Base-by-base conservation (phyloP, 2,329 filamentous ascomycete genomes). In the Trichophyton mentagrophytes region DNA sequence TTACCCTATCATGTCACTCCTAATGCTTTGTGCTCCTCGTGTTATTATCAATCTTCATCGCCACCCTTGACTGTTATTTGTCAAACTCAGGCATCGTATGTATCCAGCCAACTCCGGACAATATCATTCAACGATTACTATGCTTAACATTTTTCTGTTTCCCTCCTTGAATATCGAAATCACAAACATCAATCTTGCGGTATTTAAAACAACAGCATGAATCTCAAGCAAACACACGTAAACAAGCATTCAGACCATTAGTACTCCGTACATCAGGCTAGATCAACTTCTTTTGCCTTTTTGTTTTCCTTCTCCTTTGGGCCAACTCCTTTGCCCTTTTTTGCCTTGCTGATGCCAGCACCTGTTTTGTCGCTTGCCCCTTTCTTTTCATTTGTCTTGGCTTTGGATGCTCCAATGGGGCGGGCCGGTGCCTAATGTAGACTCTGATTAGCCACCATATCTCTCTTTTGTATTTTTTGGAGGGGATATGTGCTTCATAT, bases 271-370 rank as follows among this genome's bases (percentile, higher is more conserved):
- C 9, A 51, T 5, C 22, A 22, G 20, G 20, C 20, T 51, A 51
- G 20, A 25, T 13, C 9, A 30, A 15, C 11, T 51, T 27, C 20
- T 3, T 55, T 13, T n/a, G 20, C 36, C 36, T 25, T 57, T 2
- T 38, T 44, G 42, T 30, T 51, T 15, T 38, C 61, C 13, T 49
- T 56, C 5, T 49, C 58, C 17, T 60, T 62, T 3, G 38, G 36
- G 7, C 59, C 59, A 27, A 2, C 40, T 4, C 58, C 47, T 53
- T 51, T 61, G 13, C 44, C 56, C 33, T 13, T 38, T 57, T 51
- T 59, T 17, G 51, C 59, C 33, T 33, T 44, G 13, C 44, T 51
- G 5, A 44, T 13, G 2, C 55, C 33, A 8, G 55, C 5, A 17
- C 55, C 40, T 20, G 36, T 30, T 44, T n/a, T 30, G 3, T 13